Percentiles rank a stretch among this genome's conserved stretches.
These are phyloP conservation scores for Cercospora nicotianae DNA, from an alignment of 2,329 filamentous ascomycete species.

Conservation along the genomic window DNA sequence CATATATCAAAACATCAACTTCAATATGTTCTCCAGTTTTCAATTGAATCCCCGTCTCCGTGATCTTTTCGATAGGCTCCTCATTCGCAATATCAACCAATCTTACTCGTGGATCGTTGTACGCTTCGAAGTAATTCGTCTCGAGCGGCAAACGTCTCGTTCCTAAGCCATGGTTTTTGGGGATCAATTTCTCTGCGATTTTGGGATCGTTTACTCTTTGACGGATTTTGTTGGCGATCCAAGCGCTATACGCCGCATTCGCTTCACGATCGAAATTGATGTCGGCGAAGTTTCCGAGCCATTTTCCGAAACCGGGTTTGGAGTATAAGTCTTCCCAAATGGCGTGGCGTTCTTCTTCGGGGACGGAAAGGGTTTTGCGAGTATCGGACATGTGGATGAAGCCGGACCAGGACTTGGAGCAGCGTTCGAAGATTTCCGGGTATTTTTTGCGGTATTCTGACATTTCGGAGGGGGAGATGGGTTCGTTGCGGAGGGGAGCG, in stretches of 20 bases:
- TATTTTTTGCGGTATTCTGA: conserved; percentile 31
- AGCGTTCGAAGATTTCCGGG: conserved; percentile 37
- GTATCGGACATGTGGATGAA: conserved; percentile 37
- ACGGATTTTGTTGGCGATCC: conserved; percentile 48
- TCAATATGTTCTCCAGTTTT: conserved; percentile 42
- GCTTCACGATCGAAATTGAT: conserved; percentile 39
- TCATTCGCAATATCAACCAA: conserved; percentile 49
- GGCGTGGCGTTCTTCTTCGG: conserved; percentile 43
- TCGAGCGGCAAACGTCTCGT: conserved; percentile 43
- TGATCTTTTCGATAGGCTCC: conserved; percentile 47
- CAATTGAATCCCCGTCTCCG: conserved; percentile 42
- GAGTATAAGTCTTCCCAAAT: conserved; percentile 46
- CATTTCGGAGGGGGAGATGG: conserved; percentile 29
- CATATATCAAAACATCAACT: conserved; percentile 42
- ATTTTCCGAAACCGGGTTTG: conserved; percentile 41
- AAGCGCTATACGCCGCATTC: conserved; percentile 46
- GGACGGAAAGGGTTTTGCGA: conserved; percentile 50
- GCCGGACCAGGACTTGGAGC: conserved; percentile 39
- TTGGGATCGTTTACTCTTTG: conserved; percentile 45
- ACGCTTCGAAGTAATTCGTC: conserved; percentile 52
- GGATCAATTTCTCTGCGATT: conserved; percentile 55
- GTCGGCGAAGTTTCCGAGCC: conserved; percentile 47
- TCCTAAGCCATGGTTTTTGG: conserved; percentile 45
- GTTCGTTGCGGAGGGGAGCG: conserved; percentile 32
- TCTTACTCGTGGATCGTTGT: conserved; percentile 49